Evolutionary conservation across 2,329 filamentous ascomycete genomes (phyloP).

Genomic region (Penicillium sp.): DNA sequence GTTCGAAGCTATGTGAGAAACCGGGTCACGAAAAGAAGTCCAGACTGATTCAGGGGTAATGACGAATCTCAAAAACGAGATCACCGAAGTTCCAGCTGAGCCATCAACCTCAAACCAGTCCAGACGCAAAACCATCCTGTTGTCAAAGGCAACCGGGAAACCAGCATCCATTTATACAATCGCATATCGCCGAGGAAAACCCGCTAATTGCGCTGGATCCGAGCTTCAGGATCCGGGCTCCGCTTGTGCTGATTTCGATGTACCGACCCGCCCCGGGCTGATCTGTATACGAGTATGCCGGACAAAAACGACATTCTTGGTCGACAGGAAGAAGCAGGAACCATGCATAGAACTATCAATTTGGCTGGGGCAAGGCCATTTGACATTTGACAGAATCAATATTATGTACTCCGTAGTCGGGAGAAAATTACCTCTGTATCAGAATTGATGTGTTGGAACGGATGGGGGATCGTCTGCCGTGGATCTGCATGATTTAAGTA

Average conservation of each 20-base stretch:
- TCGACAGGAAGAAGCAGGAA: not conserved
- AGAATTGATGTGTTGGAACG: slow-evolving; percentile 11
- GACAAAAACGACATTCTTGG: not conserved
- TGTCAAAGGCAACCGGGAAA: slow-evolving; percentile 13
- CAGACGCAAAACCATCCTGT: slow-evolving; percentile 5
- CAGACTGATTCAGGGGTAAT: slow-evolving; percentile 9
- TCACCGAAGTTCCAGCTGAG: not conserved
- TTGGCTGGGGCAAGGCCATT: not conserved
- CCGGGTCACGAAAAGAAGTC: slow-evolving; percentile 1
- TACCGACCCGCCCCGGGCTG: not conserved
- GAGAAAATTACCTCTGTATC: slow-evolving; percentile 11
- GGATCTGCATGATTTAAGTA: slow-evolving; percentile 9
- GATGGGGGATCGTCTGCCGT: not conserved
- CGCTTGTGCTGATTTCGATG: not conserved
- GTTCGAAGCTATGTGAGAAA: slow-evolving; percentile 5
- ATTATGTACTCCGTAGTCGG: not conserved
- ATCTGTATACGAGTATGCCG: not conserved
- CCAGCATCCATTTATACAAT: slow-evolving; percentile 4
- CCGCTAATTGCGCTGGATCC: slow-evolving; percentile 4
- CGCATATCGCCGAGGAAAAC: not conserved
- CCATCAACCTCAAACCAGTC: not conserved
- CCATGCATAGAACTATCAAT: slow-evolving; percentile 2
- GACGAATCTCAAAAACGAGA: slow-evolving; percentile 10
- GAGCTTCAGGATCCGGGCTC: slow-evolving; percentile 5
- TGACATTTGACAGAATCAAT: not conserved